These are phyloP conservation scores for Monilinia aucupariae DNA, from an alignment of 2,329 filamentous ascomycete species.

Conservation along the genomic window DNA sequence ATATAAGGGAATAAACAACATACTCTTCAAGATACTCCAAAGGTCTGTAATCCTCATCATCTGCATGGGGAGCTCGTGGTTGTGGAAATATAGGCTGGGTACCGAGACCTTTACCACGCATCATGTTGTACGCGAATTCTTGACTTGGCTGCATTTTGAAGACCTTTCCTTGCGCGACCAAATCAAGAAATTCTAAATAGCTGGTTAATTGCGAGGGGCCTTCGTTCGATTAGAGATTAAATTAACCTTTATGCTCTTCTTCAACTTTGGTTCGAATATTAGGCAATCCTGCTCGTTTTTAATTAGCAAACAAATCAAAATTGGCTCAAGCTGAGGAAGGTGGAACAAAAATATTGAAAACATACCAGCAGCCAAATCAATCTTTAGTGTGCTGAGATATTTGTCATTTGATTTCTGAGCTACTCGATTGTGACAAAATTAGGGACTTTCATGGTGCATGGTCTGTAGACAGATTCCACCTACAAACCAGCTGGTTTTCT, in stretches of 20 bases:
- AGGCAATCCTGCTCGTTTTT: constrained; percentile 1
- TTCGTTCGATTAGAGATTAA: background rate
- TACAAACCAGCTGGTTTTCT: background rate
- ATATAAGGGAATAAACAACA: background rate
- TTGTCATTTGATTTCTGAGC: background rate
- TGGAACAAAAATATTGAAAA: background rate
- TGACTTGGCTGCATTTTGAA: constrained; percentile 7
- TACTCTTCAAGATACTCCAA: constrained; percentile 1
- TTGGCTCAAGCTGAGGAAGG: background rate
- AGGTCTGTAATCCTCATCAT: background rate
- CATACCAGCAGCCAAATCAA: constrained; percentile 7
- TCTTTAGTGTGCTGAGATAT: constrained; percentile 1
- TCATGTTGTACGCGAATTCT: constrained; percentile 13
- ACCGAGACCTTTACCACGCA: constrained; percentile 13
- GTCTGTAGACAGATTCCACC: background rate
- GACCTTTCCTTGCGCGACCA: background rate
- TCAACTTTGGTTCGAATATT: constrained; percentile 7
- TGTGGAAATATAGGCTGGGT: constrained; percentile 5
- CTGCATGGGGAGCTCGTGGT: background rate
- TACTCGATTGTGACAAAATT: background rate
- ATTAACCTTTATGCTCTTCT: constrained; percentile 12
- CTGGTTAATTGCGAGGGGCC: background rate
- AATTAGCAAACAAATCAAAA: background rate
- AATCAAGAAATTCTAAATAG: constrained; percentile 10
- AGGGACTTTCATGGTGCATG: background rate